Percentiles rank a stretch among this genome's conserved stretches.
These are phyloP conservation scores for Caloboletus inedulis DNA, from an alignment of 1,284 basidiomycete species.

Conservation along the genomic window DNA sequence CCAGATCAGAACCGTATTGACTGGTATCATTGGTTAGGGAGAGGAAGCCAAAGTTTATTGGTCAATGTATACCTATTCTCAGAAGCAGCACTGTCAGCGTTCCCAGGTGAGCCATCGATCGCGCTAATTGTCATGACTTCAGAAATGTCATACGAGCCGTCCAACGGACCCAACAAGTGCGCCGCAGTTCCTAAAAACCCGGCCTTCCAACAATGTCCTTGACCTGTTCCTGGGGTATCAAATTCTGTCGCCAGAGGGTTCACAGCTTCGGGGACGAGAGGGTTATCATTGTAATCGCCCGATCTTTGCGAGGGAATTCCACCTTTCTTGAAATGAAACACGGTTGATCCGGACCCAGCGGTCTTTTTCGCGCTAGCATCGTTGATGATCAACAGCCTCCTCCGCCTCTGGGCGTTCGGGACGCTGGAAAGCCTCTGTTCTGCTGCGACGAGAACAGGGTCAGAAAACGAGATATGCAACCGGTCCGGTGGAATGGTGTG, in stretches of 20 bases:
- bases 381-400: neutral
- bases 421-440: slow-evolving; percentile 13
- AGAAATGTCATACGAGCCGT: slow-evolving; percentile 7
- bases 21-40: slow-evolving; percentile 13
- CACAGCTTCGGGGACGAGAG: neutral
- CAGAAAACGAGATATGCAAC: slow-evolving; percentile 23
- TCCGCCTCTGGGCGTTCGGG: neutral
- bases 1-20: slow-evolving; percentile 8
- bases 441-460: slow-evolving; percentile 24
- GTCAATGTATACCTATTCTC: slow-evolving; percentile 16
- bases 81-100: neutral
- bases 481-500: slow-evolving; percentile 13
- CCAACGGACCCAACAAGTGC: neutral
- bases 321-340: neutral
- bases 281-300: neutral
- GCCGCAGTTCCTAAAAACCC: neutral
- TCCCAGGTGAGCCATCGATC: neutral
- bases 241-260: neutral
- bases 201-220: neutral
- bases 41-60: neutral
- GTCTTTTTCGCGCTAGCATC: neutral
- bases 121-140: slow-evolving; percentile 3
- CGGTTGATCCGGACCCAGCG: neutral
- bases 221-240: neutral
- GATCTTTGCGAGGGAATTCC: neutral